Conservation (phyloP, 2,329 filamentous ascomycete species). For the Fusarium napiforme region DNA sequence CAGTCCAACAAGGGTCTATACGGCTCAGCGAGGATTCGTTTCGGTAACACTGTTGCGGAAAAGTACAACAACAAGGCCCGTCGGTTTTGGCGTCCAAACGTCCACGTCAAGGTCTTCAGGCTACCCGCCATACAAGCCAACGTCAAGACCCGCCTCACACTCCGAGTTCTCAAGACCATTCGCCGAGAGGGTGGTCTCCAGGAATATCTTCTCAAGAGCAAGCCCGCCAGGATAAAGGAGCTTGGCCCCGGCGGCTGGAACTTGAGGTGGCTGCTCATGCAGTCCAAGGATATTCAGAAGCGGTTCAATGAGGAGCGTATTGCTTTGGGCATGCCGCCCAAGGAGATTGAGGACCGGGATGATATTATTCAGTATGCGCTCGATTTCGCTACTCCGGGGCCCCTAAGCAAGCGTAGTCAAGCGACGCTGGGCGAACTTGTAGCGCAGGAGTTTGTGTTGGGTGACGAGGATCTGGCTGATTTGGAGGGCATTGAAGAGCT, state of each 20-base stretch:
- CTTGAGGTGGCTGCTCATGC: conserved; percentile 89
- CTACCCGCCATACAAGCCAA: conserved; percentile 69
- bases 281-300: conserved; percentile 73
- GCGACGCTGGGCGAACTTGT: conserved; percentile 54
- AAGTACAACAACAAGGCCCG: conserved; percentile 76
- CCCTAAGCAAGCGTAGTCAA: conserved; percentile 50
- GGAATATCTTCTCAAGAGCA: conserved; percentile 87
- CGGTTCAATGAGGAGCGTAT: conserved; percentile 73
- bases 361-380: conserved; percentile 55
- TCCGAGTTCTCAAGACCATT: conserved; percentile 77
- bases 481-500: conserved; percentile 54
- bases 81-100: conserved; percentile 80
- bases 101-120: conserved; percentile 75
- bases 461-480: conserved; percentile 52
- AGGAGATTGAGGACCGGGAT: conserved; percentile 50
- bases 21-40: conserved; percentile 76
- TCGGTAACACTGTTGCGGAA: conserved; percentile 82
- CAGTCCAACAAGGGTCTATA: conserved; percentile 82
- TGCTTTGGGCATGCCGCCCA: conserved; percentile 68
- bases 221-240: conserved; percentile 81
- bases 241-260: conserved; percentile 92
- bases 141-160: conserved; percentile 75
- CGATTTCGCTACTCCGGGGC: conserved; percentile 55
- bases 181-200: conserved; percentile 90
- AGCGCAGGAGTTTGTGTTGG: conserved; percentile 59